Percentiles rank a stretch among this genome's conserved stretches.
phyloP scores from a whole-genome alignment of 495 filamentous ascomycete species.

The Aspergillus avenaceus region DNA sequence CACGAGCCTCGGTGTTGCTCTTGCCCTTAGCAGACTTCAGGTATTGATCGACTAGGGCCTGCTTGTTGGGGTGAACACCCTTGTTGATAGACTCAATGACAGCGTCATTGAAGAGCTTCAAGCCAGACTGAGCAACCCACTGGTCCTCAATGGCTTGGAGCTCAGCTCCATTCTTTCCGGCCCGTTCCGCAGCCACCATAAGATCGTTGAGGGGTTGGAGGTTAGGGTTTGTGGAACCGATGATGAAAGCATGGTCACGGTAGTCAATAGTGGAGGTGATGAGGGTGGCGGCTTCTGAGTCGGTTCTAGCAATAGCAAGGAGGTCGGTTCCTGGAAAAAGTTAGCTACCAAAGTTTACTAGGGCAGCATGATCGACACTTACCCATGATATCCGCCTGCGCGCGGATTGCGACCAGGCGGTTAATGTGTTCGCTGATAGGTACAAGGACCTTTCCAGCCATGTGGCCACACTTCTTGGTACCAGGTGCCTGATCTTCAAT shows the following conservation, averaged over 20 bases:
- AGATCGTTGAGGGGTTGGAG: slow-evolving; percentile 84
- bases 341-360: neutral
- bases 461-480: slow-evolving; percentile 99
- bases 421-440: slow-evolving; percentile 99
- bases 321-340: slow-evolving; percentile 63
- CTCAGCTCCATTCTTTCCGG: slow-evolving; percentile 74
- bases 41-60: slow-evolving; percentile 63
- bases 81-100: slow-evolving; percentile 78
- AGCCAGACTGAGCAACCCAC: slow-evolving; percentile 76
- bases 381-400: slow-evolving; percentile 99
- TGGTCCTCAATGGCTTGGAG: slow-evolving; percentile 91
- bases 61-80: slow-evolving; percentile 60
- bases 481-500: slow-evolving; percentile 98
- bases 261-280: slow-evolving; percentile 95
- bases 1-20: slow-evolving; percentile 77
- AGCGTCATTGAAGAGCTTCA: slow-evolving; percentile 89
- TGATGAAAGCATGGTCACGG: slow-evolving; percentile 90
- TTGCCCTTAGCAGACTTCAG: slow-evolving; percentile 67
- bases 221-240: slow-evolving; percentile 80
- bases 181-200: slow-evolving; percentile 79
- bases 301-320: slow-evolving; percentile 86
- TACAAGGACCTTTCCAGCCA: slow-evolving; percentile 98
- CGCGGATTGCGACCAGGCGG: slow-evolving; percentile 91
- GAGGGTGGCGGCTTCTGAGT: slow-evolving; percentile 95
- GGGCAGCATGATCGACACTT: slow-evolving; percentile 12